phyloP scores from a whole-genome alignment of 331 rosid genomes.

The Dryas integrifolia region DNA sequence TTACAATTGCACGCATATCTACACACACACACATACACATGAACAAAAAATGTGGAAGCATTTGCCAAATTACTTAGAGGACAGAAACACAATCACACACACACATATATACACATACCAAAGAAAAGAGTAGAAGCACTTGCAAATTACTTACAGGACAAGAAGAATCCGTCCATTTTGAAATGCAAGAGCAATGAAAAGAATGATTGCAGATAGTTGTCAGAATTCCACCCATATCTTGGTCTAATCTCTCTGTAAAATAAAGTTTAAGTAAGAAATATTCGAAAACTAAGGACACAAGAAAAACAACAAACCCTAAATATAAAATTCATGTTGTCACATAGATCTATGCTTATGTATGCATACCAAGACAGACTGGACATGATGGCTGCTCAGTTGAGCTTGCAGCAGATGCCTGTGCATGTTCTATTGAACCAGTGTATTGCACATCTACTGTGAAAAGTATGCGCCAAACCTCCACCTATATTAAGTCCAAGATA shows the following conservation, averaged over 20 bases:
- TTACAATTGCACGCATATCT: not conserved
- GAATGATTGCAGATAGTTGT: constrained; percentile 98
- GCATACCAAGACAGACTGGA: constrained; percentile 88
- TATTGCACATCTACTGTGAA: constrained; percentile 84
- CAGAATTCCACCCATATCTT: constrained; percentile 79
- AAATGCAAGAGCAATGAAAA: constrained; percentile 91
- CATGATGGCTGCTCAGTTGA: constrained; percentile 87
- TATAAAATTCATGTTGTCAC: not conserved
- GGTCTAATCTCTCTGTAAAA: constrained; percentile 81
- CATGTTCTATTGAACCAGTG: constrained; percentile 81
- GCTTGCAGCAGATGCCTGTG: constrained; percentile 61
- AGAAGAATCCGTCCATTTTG: constrained; percentile 94
- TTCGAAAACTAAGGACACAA: not conserved
- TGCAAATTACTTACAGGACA: constrained; percentile 64
- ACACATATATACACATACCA: not conserved
- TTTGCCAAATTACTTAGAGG: constrained; percentile 47
- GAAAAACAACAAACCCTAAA: not conserved
- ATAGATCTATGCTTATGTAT: not conserved
- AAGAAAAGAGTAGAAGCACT: not conserved
- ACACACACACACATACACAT: not conserved
- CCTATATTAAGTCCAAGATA: constrained; percentile 35
- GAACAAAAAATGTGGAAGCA: not conserved
- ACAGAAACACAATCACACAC: constrained; percentile 28
- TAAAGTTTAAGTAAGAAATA: constrained; percentile 18
- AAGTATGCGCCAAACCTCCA: constrained; percentile 69